Base-by-base conservation (phyloP, 495 filamentous ascomycete genomes). In the Penicillium cinerascens region DNA sequence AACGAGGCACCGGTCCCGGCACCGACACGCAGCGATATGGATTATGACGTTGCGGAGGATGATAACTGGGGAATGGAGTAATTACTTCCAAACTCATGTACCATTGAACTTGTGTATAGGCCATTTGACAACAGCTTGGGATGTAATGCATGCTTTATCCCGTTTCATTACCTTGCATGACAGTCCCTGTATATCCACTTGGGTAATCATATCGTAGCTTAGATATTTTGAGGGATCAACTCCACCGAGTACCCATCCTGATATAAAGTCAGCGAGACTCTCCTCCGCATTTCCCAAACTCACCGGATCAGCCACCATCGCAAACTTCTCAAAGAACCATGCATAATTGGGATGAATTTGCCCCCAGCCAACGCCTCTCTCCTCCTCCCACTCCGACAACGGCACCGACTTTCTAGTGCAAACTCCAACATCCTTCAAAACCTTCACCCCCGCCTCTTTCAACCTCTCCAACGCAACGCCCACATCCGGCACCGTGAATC, bases 31-130 rank as follows among this genome's bases (percentile, higher is more conserved):
- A 43, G 33, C 10, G 38, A 79, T 44, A 73, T 78, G 43, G 77
- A 81, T 59, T 78, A 77, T 46, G 78, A 79, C 56, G 76, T 79
- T 60, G 77, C 77, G 0, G 77, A 80, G 64, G 78, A 80, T 49
- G 77, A 81, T 54, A 65, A 60, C 33, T 78, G 77, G 74, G 68
- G 64, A 0, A 58, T 47, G 18, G 43, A 61, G 51, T 62, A 42
- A 39, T 42, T 48, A 13, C 16, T 2, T 35, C 33, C 20, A n/a
- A 42, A 37, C 20, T 41, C 37, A 47, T 59, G 56, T 63, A 53
- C 49, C 25, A 47, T 50, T 26, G 9, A 22, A 29, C 25, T 11
- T 42, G 9, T 45, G 52, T 47, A 49, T 52, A 45, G 54, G 54
- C 42, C 44, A 26, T 40, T 40, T 48, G 10, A 10, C 21, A 26